Conservation (phyloP, 768 basidiomycete species). For the Austroboletus festivus region DNA sequence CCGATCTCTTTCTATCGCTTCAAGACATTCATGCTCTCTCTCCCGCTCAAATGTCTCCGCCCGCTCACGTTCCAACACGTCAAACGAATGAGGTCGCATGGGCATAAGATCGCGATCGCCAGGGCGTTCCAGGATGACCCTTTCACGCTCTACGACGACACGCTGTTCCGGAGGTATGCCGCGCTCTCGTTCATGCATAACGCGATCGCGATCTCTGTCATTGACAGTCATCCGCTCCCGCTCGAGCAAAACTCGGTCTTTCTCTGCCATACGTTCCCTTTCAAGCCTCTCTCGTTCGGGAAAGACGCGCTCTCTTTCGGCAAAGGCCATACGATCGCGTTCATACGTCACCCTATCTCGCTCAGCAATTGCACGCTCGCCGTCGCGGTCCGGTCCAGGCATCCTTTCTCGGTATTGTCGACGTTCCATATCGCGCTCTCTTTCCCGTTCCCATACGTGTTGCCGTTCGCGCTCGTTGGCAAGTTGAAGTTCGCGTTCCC, state of each 20-base stretch:
- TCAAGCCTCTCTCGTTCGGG: constrained; percentile 23
- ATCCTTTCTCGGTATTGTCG: constrained; percentile 26
- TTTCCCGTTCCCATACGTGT: constrained; percentile 27
- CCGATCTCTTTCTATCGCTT: constrained; percentile 30
- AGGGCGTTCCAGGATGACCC: constrained; percentile 16
- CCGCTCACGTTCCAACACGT: constrained; percentile 26
- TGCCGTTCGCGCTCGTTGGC: constrained; percentile 25
- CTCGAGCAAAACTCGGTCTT: constrained; percentile 20
- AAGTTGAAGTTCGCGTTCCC: constrained; percentile 24
- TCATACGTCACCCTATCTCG: constrained; percentile 23
- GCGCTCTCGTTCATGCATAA: constrained; percentile 24
- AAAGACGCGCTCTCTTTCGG: constrained; percentile 22
- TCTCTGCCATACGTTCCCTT: constrained; percentile 22
- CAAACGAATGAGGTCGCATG: constrained; percentile 20
- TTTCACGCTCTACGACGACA: constrained; percentile 21
- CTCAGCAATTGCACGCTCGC: constrained; percentile 21
- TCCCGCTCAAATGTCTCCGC: constrained; percentile 33
- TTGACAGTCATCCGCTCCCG: constrained; percentile 23
- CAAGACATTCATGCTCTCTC: constrained; percentile 30
- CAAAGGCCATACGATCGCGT: constrained; percentile 19
- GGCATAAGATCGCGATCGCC: constrained; percentile 25
- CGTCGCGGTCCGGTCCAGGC: constrained; percentile 21
- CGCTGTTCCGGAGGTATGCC: constrained; percentile 17
- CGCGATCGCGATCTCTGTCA: constrained; percentile 27
- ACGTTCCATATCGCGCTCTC: constrained; percentile 25